Evolutionary conservation across 371 early-diverging fungal species (phyloP).

Genomic region (Circinella minor): DNA sequence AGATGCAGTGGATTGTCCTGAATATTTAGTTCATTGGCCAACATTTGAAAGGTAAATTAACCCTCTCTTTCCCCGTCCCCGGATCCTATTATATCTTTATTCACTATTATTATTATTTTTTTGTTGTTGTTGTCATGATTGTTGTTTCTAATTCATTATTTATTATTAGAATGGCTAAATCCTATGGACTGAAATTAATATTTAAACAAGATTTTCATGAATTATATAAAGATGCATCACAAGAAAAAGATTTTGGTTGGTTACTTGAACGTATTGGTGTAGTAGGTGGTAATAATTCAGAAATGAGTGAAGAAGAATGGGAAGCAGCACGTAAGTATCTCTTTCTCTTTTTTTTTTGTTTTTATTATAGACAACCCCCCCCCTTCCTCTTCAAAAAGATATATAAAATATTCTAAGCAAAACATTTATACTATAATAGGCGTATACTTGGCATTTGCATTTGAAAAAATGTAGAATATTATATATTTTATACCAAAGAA

Average conservation of each 20-base stretch:
- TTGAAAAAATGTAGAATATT: constrained; percentile 46
- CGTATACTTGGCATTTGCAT: constrained; percentile 64
- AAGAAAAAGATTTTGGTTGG: constrained; percentile 51
- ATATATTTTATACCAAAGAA: background rate
- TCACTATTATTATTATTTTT: no score
- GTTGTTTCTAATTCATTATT: background rate
- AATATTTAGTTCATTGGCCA: constrained; percentile 92
- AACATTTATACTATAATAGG: constrained; percentile 24
- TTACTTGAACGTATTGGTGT: constrained; percentile 87
- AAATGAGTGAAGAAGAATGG: constrained; percentile 88
- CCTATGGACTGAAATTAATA: constrained; percentile 79
- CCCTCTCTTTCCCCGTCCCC: no score
- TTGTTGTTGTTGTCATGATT: no score
- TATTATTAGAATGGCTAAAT: constrained; percentile 74
- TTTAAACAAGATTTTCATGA: constrained; percentile 83
- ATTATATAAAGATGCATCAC: constrained; percentile 67
- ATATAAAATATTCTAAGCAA: background rate
- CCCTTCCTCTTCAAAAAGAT: no score
- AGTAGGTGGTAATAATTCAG: constrained; percentile 64
- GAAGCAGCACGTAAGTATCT: constrained; percentile 79
- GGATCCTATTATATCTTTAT: no score
- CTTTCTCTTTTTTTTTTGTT: background rate
- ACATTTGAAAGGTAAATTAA: constrained; percentile 69
- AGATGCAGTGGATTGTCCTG: constrained; percentile 98
- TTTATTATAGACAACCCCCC: no score